phyloP scores from a whole-genome alignment of 805 yeast species.

The Wickerhamomyces xylosicus region DNA sequence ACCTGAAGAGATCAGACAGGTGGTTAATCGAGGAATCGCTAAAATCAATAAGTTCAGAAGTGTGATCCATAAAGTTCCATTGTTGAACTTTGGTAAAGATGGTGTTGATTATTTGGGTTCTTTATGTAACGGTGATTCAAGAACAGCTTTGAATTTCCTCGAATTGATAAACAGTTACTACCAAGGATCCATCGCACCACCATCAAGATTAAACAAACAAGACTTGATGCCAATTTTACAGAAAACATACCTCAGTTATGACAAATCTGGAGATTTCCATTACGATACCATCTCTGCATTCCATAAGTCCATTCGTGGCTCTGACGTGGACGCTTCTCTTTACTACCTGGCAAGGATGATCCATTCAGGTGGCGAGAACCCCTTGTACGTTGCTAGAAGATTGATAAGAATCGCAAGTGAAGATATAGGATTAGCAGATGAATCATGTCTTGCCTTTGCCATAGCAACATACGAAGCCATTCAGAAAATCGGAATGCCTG shows the following conservation, averaged over 20 bases:
- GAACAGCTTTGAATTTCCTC: conserved; percentile 70
- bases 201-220: conserved; percentile 2
- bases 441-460: conserved; percentile 77
- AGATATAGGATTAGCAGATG: conserved; percentile 83
- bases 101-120: conserved; percentile 60
- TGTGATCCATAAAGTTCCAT: conserved; percentile 33
- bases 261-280: conserved; percentile 82
- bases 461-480: conserved; percentile 78
- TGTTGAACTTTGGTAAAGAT: conserved; percentile 41
- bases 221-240: conserved; percentile 30
- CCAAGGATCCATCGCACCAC: conserved; percentile 1
- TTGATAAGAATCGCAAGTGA: conserved; percentile 95
- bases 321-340: conserved; percentile 81
- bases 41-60: conserved; percentile 51
- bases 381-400: conserved; percentile 77
- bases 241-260: conserved; percentile 58
- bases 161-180: conserved; percentile 61
- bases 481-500: conserved; percentile 90
- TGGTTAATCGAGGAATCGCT: conserved; percentile 49
- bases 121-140: conserved; percentile 80
- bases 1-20: conserved; percentile 35
- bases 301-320: conserved; percentile 87
- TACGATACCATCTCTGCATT: conserved; percentile 94
- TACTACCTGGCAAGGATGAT: conserved; percentile 85
- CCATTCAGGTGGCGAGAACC: conserved; percentile 81